Percentiles rank a stretch among this genome's conserved stretches.
phyloP scores from a whole-genome alignment of 2,329 filamentous ascomycete genomes.

The Claviceps cyperi region DNA sequence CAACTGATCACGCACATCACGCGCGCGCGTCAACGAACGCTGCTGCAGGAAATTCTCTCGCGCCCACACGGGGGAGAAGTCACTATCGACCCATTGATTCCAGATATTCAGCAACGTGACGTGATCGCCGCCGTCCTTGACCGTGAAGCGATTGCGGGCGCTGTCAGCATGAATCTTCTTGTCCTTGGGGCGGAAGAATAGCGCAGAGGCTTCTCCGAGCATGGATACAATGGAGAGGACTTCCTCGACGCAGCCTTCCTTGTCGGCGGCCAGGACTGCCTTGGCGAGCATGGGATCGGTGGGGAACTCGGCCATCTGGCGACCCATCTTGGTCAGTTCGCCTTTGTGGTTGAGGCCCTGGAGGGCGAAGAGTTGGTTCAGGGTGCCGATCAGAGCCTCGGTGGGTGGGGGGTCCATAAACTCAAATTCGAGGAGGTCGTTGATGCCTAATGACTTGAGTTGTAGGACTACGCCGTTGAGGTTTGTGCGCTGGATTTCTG shows the following conservation, averaged over 20 bases:
- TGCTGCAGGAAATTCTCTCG: conserved; percentile 92
- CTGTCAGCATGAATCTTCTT: conserved; percentile 94
- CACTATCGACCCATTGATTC: conserved; percentile 88
- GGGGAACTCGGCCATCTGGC: conserved; percentile 92
- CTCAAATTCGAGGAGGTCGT: conserved; percentile 84
- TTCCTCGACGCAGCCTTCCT: conserved; percentile 86
- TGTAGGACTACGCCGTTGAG: conserved; percentile 72
- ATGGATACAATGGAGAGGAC: conserved; percentile 88
- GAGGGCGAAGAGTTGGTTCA: conserved; percentile 84
- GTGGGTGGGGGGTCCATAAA: conserved; percentile 91
- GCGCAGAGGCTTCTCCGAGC: conserved; percentile 72
- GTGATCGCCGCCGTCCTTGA: conserved; percentile 85
- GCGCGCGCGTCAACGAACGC: conserved; percentile 70
- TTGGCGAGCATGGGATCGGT: conserved; percentile 86
- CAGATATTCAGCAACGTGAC: conserved; percentile 81
- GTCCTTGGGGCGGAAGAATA: conserved; percentile 93
- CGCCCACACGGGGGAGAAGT: conserved; percentile 77
- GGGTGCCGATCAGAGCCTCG: conserved; percentile 72
- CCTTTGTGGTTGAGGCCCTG: conserved; percentile 81
- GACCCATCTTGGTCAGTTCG: conserved; percentile 76
- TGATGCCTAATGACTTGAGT: conserved; percentile 80
- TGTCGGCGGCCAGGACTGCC: conserved; percentile 73
- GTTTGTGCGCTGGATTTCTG: conserved; percentile 86
- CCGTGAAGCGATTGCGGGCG: conserved; percentile 73
- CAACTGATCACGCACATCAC: conserved; percentile 86